Evolutionary conservation across 192 early-diverging fungal genomes (phyloP), one percentile per base, ranked within the genome.

Genomic region (Rhizophagus sp.): DNA sequence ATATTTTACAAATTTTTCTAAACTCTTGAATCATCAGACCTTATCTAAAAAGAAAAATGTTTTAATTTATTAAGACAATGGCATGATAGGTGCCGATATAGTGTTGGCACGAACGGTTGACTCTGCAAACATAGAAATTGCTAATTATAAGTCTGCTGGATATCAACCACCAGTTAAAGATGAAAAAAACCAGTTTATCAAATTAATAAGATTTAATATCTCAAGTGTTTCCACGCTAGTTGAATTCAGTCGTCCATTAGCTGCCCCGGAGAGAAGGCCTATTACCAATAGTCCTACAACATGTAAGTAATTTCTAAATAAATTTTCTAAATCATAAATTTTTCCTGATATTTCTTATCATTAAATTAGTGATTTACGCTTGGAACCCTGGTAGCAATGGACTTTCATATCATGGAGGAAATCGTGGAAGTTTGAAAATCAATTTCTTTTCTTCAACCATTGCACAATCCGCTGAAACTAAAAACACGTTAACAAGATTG

Each of bases 71-170:
- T 47, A 47, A 73, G 72, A 50, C 12, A 47, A 47, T 30, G 72
- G 72, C 3, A 73, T 73, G 72, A 73, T 24, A 2, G 72, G 47
- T 50, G 44, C 72, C 10, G 72, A 73, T 73, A 73, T 73, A 17
- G 44, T 33, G 15, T 27, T 11, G 9, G 27, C 30, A 10, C n/a
- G 33, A 34, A 33, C 19, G n/a, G 57, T 19, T 30, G 24, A 73
- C 15, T 34, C 33, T 52, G 12, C 25, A 19, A 73, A 12, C 11
- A 22, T 57, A 10, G 30, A 24, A 24, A 19, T 49, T 19, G 72
- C 19, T 19, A 73, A 73, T 73, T 73, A 73, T 73, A 27, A 11
- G 22, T 73, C 72, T 25, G 39, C n/a, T 27, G 72, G 72, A 73
- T 50, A 73, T 52, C 44, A 49, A 30, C 47, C 47, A 10, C 72